Base-by-base conservation (phyloP, 1,284 basidiomycete species). In the Heimioporus retisporus region DNA sequence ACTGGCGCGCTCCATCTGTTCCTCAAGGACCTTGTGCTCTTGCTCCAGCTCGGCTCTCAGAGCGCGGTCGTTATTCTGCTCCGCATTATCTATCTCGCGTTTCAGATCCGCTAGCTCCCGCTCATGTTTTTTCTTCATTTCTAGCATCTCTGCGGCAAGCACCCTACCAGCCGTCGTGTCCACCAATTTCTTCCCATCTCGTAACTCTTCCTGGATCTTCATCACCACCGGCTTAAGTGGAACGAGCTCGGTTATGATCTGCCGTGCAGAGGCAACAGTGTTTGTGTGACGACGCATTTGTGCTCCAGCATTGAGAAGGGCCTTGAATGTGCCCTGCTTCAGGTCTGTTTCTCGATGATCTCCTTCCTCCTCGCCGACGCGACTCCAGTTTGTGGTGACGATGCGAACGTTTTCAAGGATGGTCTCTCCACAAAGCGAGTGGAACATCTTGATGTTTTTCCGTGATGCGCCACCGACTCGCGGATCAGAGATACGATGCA, bases 361-460 rank as follows among this genome's bases (percentile, higher is more conserved):
- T 23, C 65, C 65, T 35, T 66, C 57, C 5, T 59, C 23, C 53
- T 44, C 46, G 15, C 19, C 50, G 25, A 66, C 62, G 13, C 65
- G 65, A 23, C 51, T 25, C 65, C 65, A 66, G 40, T 65, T 64
- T 7, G 65, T 66, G 3, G 61, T 66, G 21, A 66, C 57, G n/a
- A 66, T 56, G 42, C 62, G 57, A 21, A 66, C 65, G 16, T 65
- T 64, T 23, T 11, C 19, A 60, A 72, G 63, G 2, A 80, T 77
- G 1, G 70, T 68, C 43, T 83, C 81, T 2, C 85, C 85, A 62
- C 85, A 86, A 19, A 86, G 74, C 59, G 80, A 77, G n/a, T 81
- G 72, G 71, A 86, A 84, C 73, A 85, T 77, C 44, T 72, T 72
- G 65, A 85, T 81, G 70, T 82, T 85, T 40, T 81, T 80, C 21